These are phyloP conservation scores for Aspergillus eucalypticola DNA, from an alignment of 2,329 filamentous ascomycete genomes.

Conservation along the genomic window DNA sequence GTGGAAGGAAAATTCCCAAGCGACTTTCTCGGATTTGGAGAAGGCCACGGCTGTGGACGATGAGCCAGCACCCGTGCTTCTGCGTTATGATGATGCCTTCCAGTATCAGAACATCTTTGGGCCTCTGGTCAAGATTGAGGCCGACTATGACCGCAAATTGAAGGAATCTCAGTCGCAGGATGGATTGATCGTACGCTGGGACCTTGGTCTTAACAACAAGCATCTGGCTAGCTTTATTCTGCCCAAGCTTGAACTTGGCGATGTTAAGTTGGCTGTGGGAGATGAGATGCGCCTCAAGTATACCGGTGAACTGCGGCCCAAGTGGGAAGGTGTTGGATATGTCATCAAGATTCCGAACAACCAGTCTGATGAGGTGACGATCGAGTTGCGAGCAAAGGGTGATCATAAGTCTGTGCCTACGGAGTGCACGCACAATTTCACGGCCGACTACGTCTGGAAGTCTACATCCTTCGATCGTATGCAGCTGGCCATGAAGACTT, in stretches of 20 bases:
- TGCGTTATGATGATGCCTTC: constrained; percentile 95
- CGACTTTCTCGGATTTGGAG: constrained; percentile 87
- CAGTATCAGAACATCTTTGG: constrained; percentile 99
- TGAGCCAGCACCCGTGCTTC: constrained; percentile 85
- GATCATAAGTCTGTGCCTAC: constrained; percentile 96
- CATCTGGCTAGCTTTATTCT: constrained; percentile 93
- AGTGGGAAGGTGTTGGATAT: constrained; percentile 98
- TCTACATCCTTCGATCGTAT: constrained; percentile 98
- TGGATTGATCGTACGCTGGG: constrained; percentile 90
- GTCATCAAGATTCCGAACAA: constrained; percentile 99
- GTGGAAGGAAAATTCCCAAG: constrained; percentile 93
- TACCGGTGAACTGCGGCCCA: constrained; percentile 84
- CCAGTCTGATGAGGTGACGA: constrained; percentile 93
- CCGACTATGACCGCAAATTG: constrained; percentile 97
- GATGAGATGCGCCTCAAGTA: constrained; percentile 98
- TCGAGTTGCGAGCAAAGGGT: constrained; percentile 89
- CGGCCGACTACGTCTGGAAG: constrained; percentile 99
- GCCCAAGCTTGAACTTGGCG: constrained; percentile 94
- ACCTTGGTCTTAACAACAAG: constrained; percentile 94
- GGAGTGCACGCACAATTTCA: constrained; percentile 96
- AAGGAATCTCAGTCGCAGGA: constrained; percentile 98
- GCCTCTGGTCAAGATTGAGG: constrained; percentile 97
- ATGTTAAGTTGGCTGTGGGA: constrained; percentile 95
- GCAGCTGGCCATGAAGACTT: constrained; percentile 99
- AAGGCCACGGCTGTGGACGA: constrained; percentile 91